Evolutionary conservation across 371 early-diverging fungal species (phyloP).

Genomic region (Mucor indicus): DNA sequence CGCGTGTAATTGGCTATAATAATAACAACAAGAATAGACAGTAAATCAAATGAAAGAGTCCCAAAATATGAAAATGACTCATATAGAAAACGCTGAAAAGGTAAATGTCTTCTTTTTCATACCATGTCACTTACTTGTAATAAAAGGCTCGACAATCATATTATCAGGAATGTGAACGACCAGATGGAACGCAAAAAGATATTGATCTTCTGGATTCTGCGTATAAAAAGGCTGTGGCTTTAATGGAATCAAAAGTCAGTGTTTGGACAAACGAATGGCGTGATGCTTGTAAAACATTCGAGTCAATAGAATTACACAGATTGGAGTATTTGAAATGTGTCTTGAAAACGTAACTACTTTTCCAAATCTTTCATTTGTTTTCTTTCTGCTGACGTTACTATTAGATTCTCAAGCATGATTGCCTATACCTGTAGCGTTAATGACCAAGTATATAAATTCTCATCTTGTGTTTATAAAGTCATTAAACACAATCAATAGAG

Average conservation of each 20-base stretch:
- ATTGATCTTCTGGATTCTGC: slow-evolving; percentile 1
- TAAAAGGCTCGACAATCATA: slow-evolving; percentile 4
- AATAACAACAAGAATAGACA: slow-evolving; percentile 3
- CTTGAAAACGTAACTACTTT: not conserved
- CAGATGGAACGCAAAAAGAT: not conserved
- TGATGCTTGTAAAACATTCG: slow-evolving; percentile 6
- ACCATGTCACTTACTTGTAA: not conserved
- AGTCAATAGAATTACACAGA: slow-evolving; percentile 4
- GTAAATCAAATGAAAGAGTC: slow-evolving; percentile 8
- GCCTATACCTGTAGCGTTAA: not conserved
- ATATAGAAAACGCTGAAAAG: slow-evolving; percentile 2
- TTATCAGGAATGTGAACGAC: slow-evolving; percentile 2
- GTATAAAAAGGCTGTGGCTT: slow-evolving; percentile 2
- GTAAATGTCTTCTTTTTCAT: not conserved
- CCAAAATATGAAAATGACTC: not conserved
- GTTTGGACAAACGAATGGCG: slow-evolving; percentile 12
- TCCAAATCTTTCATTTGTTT: not conserved
- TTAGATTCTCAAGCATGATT: not conserved
- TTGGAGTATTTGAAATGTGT: slow-evolving; percentile 7
- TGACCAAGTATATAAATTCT: slow-evolving; percentile 10
- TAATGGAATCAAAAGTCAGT: not conserved
- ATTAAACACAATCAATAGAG: not conserved
- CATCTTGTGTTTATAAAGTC: not conserved
- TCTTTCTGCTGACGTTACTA: not conserved
- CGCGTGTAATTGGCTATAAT: too few species aligned